These are phyloP conservation scores for Plenodomus biglobosus DNA, from an alignment of 2,329 filamentous ascomycete species.

Conservation along the genomic window DNA sequence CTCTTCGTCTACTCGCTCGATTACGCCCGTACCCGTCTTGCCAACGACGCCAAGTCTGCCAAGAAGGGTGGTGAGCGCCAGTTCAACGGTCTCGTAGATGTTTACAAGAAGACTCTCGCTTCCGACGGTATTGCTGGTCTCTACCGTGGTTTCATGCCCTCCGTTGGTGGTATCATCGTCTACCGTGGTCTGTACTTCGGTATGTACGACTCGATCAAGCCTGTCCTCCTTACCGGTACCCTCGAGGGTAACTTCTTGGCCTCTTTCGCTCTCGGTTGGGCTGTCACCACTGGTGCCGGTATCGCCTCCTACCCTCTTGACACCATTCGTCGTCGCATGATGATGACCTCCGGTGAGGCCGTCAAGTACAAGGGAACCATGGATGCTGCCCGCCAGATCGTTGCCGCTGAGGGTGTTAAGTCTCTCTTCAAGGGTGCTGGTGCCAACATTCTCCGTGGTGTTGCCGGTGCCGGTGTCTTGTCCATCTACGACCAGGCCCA, in stretches of 20 bases:
- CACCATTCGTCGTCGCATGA: conserved; percentile 99
- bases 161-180: conserved; percentile 97
- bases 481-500: conserved; percentile 99
- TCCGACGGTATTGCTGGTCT: conserved; percentile 99
- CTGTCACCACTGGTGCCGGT: conserved; percentile 99
- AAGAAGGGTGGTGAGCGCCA: conserved; percentile 97
- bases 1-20: conserved; percentile 99
- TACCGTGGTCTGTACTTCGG: conserved; percentile 99
- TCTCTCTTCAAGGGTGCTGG: conserved; percentile 99
- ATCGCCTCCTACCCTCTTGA: conserved; percentile 99
- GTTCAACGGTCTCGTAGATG: conserved; percentile 99
- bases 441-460: conserved; percentile 99
- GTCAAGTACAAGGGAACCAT: conserved; percentile 99
- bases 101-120: conserved; percentile 99
- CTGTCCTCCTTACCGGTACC: conserved; percentile 85
- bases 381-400: conserved; percentile 93
- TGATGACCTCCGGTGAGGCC: conserved; percentile 97
- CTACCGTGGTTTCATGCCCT: conserved; percentile 99
- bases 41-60: conserved; percentile 99
- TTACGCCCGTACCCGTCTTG: conserved; percentile 99
- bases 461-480: conserved; percentile 99
- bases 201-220: conserved; percentile 99
- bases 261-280: conserved; percentile 98
- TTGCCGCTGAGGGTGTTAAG: conserved; percentile 92
- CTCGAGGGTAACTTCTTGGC: conserved; percentile 99